Percentiles rank a stretch among this genome's conserved stretches.
These are phyloP conservation scores for Tetradesmus obliquus DNA, from an alignment of 139 green algal genomes.

Conservation along the genomic window DNA sequence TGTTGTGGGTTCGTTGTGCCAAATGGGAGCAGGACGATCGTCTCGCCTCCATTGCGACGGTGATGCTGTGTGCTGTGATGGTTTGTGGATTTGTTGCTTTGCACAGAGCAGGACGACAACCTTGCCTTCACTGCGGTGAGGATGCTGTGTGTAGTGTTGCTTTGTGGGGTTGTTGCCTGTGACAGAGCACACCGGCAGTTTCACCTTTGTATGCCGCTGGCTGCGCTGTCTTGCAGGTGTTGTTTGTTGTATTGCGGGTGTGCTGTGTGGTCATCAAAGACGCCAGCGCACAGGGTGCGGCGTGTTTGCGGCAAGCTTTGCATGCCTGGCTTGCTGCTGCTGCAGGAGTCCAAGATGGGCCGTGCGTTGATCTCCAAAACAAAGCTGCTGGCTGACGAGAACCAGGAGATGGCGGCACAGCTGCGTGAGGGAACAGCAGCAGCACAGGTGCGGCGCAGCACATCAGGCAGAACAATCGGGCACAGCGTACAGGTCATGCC, in stretches of 20 bases:
- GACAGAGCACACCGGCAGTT: background rate
- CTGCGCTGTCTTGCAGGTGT: background rate
- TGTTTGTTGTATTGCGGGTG: no score
- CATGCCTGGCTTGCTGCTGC: background rate
- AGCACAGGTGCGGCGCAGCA: conserved; percentile 8
- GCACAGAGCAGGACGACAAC: background rate
- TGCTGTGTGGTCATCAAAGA: no score
- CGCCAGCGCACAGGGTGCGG: background rate
- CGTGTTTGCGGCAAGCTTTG: background rate
- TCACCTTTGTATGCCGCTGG: background rate
- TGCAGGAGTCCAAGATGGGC: conserved; percentile 47
- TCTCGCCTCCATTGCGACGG: no score
- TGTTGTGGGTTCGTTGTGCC: no score
- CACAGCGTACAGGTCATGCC: no score
- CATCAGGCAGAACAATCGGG: no score
- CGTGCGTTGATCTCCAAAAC: conserved; percentile 34
- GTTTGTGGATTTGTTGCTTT: background rate
- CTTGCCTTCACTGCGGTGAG: background rate
- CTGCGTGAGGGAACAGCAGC: background rate
- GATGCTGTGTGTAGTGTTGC: no score
- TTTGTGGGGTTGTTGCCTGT: no score
- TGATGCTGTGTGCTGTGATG: no score
- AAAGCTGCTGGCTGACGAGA: conserved; percentile 35
- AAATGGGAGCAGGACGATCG: no score
- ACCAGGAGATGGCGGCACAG: conserved; percentile 39